A percentile compares a stretch with the other conserved stretches of the same genome.
Evolutionary conservation across 148 eudicot species (phyloP).

Genomic region (Oxyria digyna): DNA sequence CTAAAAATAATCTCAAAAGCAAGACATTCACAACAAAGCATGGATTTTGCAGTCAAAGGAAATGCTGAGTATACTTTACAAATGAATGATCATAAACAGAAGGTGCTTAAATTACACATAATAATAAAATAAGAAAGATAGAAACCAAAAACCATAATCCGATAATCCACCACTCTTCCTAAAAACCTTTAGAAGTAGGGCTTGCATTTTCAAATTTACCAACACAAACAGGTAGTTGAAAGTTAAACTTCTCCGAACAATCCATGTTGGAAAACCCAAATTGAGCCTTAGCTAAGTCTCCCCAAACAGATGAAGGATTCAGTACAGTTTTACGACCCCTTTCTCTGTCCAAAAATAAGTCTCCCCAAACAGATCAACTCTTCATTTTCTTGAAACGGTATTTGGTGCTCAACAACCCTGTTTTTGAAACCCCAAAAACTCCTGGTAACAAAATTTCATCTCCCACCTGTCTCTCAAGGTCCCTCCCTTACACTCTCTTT

Average conservation of each 20-base stretch:
- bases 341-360: too few species aligned
- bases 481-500: too few species aligned
- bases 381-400: too few species aligned
- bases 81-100: background rate
- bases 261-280: background rate
- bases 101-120: background rate
- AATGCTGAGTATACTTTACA: background rate
- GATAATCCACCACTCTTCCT: background rate
- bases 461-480: too few species aligned
- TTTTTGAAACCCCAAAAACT: too few species aligned
- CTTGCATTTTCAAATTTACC: background rate
- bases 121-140: background rate
- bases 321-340: too few species aligned
- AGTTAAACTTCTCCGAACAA: background rate
- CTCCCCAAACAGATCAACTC: too few species aligned
- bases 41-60: background rate
- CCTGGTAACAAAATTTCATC: too few species aligned
- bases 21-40: background rate
- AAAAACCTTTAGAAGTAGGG: background rate
- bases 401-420: too few species aligned
- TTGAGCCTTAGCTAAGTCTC: background rate
- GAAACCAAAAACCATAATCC: background rate
- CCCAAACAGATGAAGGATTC: too few species aligned
- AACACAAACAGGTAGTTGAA: background rate
- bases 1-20: background rate